Percentiles rank a stretch among this genome's conserved stretches.
These are phyloP conservation scores for Kazachstania africana DNA, from an alignment of 805 yeast species.

Conservation along the genomic window DNA sequence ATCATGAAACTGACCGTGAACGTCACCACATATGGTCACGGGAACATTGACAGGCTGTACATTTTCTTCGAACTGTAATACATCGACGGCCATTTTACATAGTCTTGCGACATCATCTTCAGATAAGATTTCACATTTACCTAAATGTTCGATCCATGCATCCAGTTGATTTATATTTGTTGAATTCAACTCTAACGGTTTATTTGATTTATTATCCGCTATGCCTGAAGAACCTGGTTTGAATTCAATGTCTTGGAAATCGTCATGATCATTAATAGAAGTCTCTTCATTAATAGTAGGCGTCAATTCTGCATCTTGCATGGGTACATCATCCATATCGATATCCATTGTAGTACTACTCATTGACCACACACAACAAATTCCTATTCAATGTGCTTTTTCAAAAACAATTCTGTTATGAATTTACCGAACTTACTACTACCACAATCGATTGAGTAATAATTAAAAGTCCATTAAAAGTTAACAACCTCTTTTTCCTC, in stretches of 20 bases:
- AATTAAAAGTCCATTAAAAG: no score
- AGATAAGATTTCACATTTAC: slow-evolving; percentile 67
- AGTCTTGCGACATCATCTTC: slow-evolving; percentile 71
- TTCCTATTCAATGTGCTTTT: not conserved
- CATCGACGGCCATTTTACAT: slow-evolving; percentile 87
- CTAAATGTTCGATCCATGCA: slow-evolving; percentile 73
- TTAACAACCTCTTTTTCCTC: no score
- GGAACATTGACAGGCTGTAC: slow-evolving; percentile 94
- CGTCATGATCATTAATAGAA: slow-evolving; percentile 8
- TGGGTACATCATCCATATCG: slow-evolving; percentile 69
- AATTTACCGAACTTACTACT: no score
- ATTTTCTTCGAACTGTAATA: slow-evolving; percentile 81
- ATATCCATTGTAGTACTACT: slow-evolving; percentile 24
- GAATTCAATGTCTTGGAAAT: slow-evolving; percentile 15
- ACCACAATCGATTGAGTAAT: no score
- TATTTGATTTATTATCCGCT: slow-evolving; percentile 29
- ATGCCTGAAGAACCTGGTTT: slow-evolving; percentile 28
- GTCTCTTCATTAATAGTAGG: slow-evolving; percentile 24
- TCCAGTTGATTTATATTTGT: slow-evolving; percentile 60
- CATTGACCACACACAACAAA: not conserved
- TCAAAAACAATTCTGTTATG: no score
- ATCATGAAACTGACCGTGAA: slow-evolving; percentile 94
- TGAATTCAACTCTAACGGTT: slow-evolving; percentile 30
- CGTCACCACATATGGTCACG: slow-evolving; percentile 95
- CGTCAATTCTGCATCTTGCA: slow-evolving; percentile 48